Evolutionary conservation across 108 stramenopile species (phyloP).

Genomic region (Poteriospumella lacustris): DNA sequence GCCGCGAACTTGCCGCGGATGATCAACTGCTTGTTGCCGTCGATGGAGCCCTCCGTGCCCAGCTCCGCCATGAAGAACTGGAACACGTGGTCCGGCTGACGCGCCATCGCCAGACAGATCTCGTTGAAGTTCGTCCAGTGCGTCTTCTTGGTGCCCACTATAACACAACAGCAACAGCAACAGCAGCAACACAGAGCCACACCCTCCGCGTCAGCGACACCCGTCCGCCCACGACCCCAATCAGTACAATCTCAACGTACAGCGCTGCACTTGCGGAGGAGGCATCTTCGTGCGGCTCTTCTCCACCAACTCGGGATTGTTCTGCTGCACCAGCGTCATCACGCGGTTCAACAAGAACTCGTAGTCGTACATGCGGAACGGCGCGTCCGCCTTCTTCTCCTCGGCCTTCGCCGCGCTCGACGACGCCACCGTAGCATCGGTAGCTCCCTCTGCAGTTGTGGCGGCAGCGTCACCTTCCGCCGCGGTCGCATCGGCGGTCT

Average conservation of each 20-base stretch:
- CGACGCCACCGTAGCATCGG: slow-evolving; percentile 34
- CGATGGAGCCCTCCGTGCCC: slow-evolving; percentile 94
- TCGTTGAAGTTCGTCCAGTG: slow-evolving; percentile 99
- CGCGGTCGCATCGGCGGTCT: slow-evolving; percentile 45
- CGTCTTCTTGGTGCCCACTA: slow-evolving; percentile 77
- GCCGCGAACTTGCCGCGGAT: slow-evolving; percentile 53
- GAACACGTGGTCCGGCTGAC: slow-evolving; percentile 91
- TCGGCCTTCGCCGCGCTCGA: slow-evolving; percentile 61
- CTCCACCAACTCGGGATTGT: slow-evolving; percentile 92
- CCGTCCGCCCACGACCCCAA: background rate
- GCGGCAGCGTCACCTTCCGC: background rate
- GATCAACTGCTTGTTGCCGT: slow-evolving; percentile 94
- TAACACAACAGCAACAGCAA: background rate
- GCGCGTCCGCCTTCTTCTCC: slow-evolving; percentile 65
- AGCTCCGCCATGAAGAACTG: slow-evolving; percentile 98
- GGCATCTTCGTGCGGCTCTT: slow-evolving; percentile 95
- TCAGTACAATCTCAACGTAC: background rate
- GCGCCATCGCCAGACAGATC: slow-evolving; percentile 95
- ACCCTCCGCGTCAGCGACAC: background rate
- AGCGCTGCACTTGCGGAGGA: slow-evolving; percentile 86
- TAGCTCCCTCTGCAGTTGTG: background rate
- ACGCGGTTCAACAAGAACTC: slow-evolving; percentile 78
- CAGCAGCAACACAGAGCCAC: background rate
- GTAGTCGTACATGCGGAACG: slow-evolving; percentile 80
- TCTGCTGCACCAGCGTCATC: slow-evolving; percentile 74